Conservation (phyloP, 2,329 filamentous ascomycete species). For the Neonectria sp. region DNA sequence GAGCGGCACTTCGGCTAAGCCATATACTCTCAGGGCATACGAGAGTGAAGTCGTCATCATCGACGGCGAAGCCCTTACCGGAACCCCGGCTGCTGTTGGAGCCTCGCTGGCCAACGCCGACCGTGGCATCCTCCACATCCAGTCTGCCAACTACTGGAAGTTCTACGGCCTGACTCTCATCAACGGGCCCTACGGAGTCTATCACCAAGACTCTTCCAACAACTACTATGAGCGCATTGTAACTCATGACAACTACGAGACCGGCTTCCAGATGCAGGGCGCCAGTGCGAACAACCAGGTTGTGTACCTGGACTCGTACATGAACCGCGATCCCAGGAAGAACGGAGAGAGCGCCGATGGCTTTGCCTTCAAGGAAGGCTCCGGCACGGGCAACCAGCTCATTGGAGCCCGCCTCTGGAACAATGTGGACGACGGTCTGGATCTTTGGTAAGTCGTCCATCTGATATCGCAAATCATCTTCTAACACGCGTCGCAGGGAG, state of each 20-base stretch:
- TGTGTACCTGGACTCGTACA: constrained; percentile 58
- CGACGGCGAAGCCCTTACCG: constrained; percentile 56
- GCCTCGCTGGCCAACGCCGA: constrained; percentile 55
- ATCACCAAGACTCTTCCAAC: constrained; percentile 51
- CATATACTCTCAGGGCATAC: constrained; percentile 59
- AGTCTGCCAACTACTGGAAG: constrained; percentile 59
- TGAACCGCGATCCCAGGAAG: constrained; percentile 62
- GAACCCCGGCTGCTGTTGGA: constrained; percentile 57
- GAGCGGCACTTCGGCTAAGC: constrained; percentile 56
- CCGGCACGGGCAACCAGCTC: constrained; percentile 61
- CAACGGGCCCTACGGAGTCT: constrained; percentile 55
- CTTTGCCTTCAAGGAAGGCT: constrained; percentile 63
- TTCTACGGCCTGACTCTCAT: constrained; percentile 54
- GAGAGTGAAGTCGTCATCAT: constrained; percentile 59
- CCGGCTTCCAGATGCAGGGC: constrained; percentile 54
- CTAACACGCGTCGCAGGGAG: constrained; percentile 28
- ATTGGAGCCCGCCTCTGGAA: constrained; percentile 64
- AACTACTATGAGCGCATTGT: constrained; percentile 54
- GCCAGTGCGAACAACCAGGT: constrained; percentile 53
- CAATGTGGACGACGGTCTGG: constrained; percentile 64
- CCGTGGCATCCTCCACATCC: constrained; percentile 62
- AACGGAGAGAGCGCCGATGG: constrained; percentile 67
- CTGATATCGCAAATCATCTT: too few species aligned
- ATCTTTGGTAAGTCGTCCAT: constrained; percentile 38
- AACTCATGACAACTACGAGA: constrained; percentile 56